phyloP scores from a whole-genome alignment of 768 basidiomycete species.

The Infundibulicybe gibba region DNA sequence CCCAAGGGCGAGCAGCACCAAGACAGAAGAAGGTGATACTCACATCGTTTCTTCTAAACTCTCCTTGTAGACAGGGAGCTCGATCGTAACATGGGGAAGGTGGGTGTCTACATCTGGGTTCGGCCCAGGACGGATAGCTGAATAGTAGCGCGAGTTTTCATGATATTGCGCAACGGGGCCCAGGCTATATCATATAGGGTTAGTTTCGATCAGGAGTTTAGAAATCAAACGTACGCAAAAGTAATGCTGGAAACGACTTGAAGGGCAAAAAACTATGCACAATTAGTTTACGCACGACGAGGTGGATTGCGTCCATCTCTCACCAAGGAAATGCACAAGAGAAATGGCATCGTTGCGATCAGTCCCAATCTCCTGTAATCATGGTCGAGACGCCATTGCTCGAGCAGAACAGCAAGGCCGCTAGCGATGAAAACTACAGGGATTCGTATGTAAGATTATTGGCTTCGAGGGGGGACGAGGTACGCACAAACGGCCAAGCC shows the following conservation, averaged over 20 bases:
- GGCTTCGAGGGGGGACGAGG: background rate
- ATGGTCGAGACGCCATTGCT: slow-evolving; percentile 68
- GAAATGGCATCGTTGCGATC: slow-evolving; percentile 60
- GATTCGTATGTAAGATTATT: background rate
- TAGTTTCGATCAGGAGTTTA: slow-evolving; percentile 1
- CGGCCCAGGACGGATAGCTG: slow-evolving; percentile 57
- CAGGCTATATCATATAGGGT: slow-evolving; percentile 35
- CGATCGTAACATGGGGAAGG: slow-evolving; percentile 74
- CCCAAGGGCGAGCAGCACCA: too few relatives aligned
- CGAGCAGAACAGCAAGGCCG: slow-evolving; percentile 54
- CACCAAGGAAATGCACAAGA: slow-evolving; percentile 75
- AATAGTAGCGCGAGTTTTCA: slow-evolving; percentile 83
- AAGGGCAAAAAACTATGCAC: slow-evolving; percentile 65
- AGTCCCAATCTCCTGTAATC: slow-evolving; percentile 62
- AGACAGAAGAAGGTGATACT: slow-evolving; percentile 20
- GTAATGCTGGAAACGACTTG: slow-evolving; percentile 64
- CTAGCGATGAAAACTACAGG: slow-evolving; percentile 63
- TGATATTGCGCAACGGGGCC: slow-evolving; percentile 86
- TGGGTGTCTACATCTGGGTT: slow-evolving; percentile 60
- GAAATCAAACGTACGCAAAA: slow-evolving; percentile 46
- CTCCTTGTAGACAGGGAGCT: slow-evolving; percentile 90
- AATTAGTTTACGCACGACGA: background rate
- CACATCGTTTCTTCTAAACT: slow-evolving; percentile 80
- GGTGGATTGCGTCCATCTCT: slow-evolving; percentile 13
- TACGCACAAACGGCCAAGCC: slow-evolving; percentile 63